Base-by-base conservation (phyloP, 108 stramenopile species). In the Stephanodiscus triporus region DNA sequence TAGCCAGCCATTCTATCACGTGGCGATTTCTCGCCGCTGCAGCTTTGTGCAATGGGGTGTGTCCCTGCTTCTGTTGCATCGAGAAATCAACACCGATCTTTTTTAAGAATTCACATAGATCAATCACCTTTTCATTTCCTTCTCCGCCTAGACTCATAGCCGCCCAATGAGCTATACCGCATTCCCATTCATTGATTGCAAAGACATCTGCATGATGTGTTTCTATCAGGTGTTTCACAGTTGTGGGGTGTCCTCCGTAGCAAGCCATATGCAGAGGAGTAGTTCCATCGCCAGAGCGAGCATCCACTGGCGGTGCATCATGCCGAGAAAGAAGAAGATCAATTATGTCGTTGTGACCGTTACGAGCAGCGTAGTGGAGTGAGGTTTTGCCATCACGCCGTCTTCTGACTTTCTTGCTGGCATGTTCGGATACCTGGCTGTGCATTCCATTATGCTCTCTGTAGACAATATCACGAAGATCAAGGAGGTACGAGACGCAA, bases 301-400 rank as follows among this genome's bases (percentile, higher is more conserved):
- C 70, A 40, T 89, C 64, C 3, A 72, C 81, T 17, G 56, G 32
- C 24, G 68, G 73, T 10, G 57, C 72, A 59, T 73, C 58, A 7
- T 68, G 61, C 1, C 55, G 54, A 57, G 71, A 66, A 42, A 90
- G 40, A 16, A 87, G 72, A 23, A 76, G 84, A 37, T 78, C 58
- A 16, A 85, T 81, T 36, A 79, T 76, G n/a, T 66, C 49, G 27
- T 84, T 66, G 19, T 86, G 86, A n/a, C 92, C 95, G 69, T 95
- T 93, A 19, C 95, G 77, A 14, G 91, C 87, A 6, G 95, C 95
- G 61, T 89, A 95, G 63, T 95, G 95, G 30, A 95, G 83, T 42
- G 78, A 73, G 10, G 95, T 95, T 78, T 92, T 95, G 2, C 94
- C 94, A 84, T 95, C 94, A 6, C 94, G 91, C 43, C 91, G 84